These are phyloP conservation scores for Omphalotus guepiniiformis DNA, from an alignment of 768 basidiomycete genomes.

Conservation along the genomic window DNA sequence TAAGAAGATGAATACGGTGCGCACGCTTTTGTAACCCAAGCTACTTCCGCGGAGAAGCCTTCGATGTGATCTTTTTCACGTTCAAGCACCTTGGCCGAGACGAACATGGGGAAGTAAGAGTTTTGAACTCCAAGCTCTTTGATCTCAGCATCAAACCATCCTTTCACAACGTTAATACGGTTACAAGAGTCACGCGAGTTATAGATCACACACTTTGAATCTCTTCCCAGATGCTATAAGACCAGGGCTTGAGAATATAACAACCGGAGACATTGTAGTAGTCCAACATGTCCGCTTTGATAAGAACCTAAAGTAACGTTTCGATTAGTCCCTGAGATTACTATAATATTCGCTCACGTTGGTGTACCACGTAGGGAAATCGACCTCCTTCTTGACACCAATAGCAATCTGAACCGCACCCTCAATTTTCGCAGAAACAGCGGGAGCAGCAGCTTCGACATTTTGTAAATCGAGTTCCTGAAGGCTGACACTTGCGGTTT, in stretches of 20 bases:
- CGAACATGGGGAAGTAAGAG: slow-evolving; percentile 99
- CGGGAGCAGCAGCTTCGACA: slow-evolving; percentile 42
- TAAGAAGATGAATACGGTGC: slow-evolving; percentile 25
- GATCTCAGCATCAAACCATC: slow-evolving; percentile 92
- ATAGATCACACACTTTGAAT: slow-evolving; percentile 67
- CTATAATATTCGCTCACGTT: slow-evolving; percentile 50
- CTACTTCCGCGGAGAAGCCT: slow-evolving; percentile 98
- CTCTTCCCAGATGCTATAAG: slow-evolving; percentile 94
- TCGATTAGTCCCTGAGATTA: slow-evolving; percentile 5
- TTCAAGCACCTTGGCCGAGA: slow-evolving; percentile 87
- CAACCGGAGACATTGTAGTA: slow-evolving; percentile 99
- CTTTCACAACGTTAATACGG: slow-evolving; percentile 31
- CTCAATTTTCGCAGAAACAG: slow-evolving; percentile 64
- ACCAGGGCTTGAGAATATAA: slow-evolving; percentile 98
- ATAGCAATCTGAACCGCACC: slow-evolving; percentile 91
- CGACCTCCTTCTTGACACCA: slow-evolving; percentile 92
- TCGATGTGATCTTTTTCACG: slow-evolving; percentile 98
- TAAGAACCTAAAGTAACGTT: slow-evolving; percentile 61
- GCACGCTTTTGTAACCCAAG: slow-evolving; percentile 98
- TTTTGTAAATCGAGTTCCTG: slow-evolving; percentile 71
- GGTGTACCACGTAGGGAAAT: slow-evolving; percentile 93
- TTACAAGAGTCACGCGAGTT: background rate
- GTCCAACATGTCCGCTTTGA: slow-evolving; percentile 98
- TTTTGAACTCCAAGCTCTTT: slow-evolving; percentile 95
- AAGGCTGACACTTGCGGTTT: slow-evolving; percentile 59